Base-by-base conservation (phyloP, 257 asterid genomes). In the Nicotiana undulata region DNA sequence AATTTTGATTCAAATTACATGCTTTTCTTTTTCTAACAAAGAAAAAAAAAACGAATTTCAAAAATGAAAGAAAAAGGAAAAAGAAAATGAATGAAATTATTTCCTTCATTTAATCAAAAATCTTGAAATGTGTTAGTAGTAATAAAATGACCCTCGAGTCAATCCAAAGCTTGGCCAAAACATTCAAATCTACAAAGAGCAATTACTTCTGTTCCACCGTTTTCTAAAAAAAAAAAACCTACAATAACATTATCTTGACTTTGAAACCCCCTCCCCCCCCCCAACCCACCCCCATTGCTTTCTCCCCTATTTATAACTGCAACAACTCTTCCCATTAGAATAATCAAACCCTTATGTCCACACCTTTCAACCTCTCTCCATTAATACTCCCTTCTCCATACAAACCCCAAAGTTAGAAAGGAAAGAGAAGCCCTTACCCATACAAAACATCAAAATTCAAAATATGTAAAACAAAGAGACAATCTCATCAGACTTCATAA, bases 281-380 rank as follows among this genome's bases (percentile, higher is more conserved):
- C 18, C 22, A 3, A 37, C 15, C 1, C 13, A 1, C 53, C 55
- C 60, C 40, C 11, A 9, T 44, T 3, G 5, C 77, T 46, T 46
- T 15, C 63, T 26, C 76, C 63, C 80, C 70, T 85, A 78, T 83
- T 92, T 85, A 90, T 79, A 80, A 84, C 83, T 60, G 81, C 93
- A 87, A 85, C 91, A 75, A 83, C 92, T 83, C 86, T 89, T 86
- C 16, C 81, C 44, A 82, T 86, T 88, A 88, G 85, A 85, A 82
- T 84, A 87, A 87, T 84, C 11, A 40, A 40, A 40, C 49, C 49
- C 49, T 40, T 40, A 40, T 40, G 9, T 40, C 72, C 77, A 74
- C 82, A 59, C 84, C 80, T 68, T 70, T 81, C 72, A 63, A 83
- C 61, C 79, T 83, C 51, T 75, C 86, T 83, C 87, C 85, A 88